Evolutionary conservation across 805 yeast species (phyloP), one percentile per base, ranked within the genome.

Genomic region (Ogataea kodamae): DNA sequence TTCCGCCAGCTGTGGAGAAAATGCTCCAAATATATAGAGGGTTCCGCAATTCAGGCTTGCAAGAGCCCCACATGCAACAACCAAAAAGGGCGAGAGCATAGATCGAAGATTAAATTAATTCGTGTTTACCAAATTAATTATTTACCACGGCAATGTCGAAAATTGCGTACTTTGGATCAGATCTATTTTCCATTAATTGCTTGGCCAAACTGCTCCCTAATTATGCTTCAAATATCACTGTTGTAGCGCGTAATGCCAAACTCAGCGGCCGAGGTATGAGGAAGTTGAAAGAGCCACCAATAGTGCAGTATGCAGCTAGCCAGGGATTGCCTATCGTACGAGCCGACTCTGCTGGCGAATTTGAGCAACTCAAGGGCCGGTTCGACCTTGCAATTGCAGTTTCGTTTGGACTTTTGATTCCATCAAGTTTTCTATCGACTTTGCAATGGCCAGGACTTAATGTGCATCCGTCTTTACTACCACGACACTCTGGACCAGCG

Each of bases 401-500:
- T 1, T 87, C 97, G 0, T 92, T 78, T 55, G 98, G 97, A 0
- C 68, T 68, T 31, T 63, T 90, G 27, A 87, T 92, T 4, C 97
- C 97, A 0, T 61, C 59, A 0, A 38, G 55, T 2, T 75, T 87
- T 43, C 57, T 92, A 2, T 30, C 50, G 0, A 30, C 55, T 0
- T 60, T 78, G 13, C 55, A 57, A 9, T 75, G 57, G 50, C 87
- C 89, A 4, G 94, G 97, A 0, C 53, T 92, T 17, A 92, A 92
- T 52, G 87, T 92, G 1, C 98, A 92, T 55, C 98, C 98, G 0
- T 87, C 96, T 0, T 55, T 88, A 5, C 67, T 92, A 6, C 98
- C 98, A 0, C 63, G 61, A 28, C 76, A 84, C 47, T 73, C 87
- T 3, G 98, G 98, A 1, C 79, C 97, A 0, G 81, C 96, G 1